Evolutionary conservation across 768 basidiomycete species (phyloP).

Genomic region (Trametes elegans): DNA sequence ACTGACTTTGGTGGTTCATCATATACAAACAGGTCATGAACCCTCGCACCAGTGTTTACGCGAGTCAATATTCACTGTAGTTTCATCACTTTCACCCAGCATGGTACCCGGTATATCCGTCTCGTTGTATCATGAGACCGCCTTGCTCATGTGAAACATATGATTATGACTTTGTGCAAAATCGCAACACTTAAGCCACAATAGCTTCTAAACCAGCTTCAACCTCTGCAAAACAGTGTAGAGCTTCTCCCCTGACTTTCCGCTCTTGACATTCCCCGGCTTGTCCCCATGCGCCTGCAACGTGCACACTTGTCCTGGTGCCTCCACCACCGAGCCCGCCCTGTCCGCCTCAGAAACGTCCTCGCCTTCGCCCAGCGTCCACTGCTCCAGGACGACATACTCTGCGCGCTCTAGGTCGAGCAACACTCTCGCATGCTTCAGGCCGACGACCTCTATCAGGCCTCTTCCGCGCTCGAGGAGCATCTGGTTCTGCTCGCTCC

Average conservation of each 20-base stretch:
- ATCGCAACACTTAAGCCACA: too few species aligned
- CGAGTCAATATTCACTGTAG: too few species aligned
- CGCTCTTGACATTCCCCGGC: background rate
- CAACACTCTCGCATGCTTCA: slow-evolving; percentile 41
- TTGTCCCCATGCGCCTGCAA: background rate
- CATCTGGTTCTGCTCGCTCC: slow-evolving; percentile 38
- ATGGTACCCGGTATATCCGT: too few species aligned
- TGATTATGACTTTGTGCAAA: too few species aligned
- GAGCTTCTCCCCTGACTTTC: background rate
- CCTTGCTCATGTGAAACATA: too few species aligned
- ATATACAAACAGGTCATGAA: too few species aligned
- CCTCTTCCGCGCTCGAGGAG: slow-evolving; percentile 33
- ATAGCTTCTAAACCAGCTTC: too few species aligned
- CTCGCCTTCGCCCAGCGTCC: background rate
- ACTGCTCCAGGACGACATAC: background rate
- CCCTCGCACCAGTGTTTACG: too few species aligned
- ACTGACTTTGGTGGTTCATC: too few species aligned
- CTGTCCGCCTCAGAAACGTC: background rate
- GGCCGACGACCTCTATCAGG: slow-evolving; percentile 32
- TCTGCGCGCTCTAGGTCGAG: background rate
- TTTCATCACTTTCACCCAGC: too few species aligned
- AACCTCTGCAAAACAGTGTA: background rate
- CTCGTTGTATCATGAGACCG: too few species aligned
- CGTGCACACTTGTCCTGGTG: background rate
- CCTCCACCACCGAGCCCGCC: slow-evolving; percentile 1